Percentiles rank a stretch among this genome's conserved stretches.
phyloP scores from a whole-genome alignment of 352 stramenopile genomes.

The Pythium dissimile region DNA sequence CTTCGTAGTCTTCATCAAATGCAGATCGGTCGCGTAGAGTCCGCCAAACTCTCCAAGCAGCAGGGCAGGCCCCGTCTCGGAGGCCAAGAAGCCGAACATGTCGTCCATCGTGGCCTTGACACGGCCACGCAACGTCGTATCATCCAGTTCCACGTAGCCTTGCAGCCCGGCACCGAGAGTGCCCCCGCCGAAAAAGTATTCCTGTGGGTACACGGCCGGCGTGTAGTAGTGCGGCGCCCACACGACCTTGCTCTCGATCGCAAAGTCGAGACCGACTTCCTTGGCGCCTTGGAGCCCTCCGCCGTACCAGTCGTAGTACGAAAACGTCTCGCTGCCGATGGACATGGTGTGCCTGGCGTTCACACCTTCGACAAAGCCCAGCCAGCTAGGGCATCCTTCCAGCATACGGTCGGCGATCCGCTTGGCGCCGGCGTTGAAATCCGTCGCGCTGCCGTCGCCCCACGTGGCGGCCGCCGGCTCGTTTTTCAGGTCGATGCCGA shows the following conservation, averaged over 20 bases:
- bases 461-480: slow-evolving; percentile 46
- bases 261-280: slow-evolving; percentile 43
- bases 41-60: slow-evolving; percentile 66
- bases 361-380: slow-evolving; percentile 70
- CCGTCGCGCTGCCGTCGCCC: slow-evolving; percentile 36
- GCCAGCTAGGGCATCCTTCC: slow-evolving; percentile 54
- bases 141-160: slow-evolving; percentile 47
- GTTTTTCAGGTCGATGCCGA: slow-evolving; percentile 72
- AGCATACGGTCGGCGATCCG: slow-evolving; percentile 64
- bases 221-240: slow-evolving; percentile 79
- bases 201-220: slow-evolving; percentile 51
- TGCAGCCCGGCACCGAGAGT: slow-evolving; percentile 26
- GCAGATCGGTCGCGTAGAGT: slow-evolving; percentile 47
- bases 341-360: slow-evolving; percentile 42
- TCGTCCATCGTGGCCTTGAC: slow-evolving; percentile 52
- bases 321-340: slow-evolving; percentile 40
- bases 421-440: slow-evolving; percentile 45
- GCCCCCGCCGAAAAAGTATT: slow-evolving; percentile 52
- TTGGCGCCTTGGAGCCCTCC: slow-evolving; percentile 41
- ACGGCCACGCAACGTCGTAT: slow-evolving; percentile 32
- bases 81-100: slow-evolving; percentile 64
- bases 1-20: slow-evolving; percentile 53
- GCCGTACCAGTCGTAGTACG: slow-evolving; percentile 71
- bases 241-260: slow-evolving; percentile 58
- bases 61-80: slow-evolving; percentile 40